Percentiles rank a stretch among this genome's conserved stretches.
Conservation (phyloP, 2,329 filamentous ascomycete genomes). For the Ophiostoma himal-ulmi region DNA sequence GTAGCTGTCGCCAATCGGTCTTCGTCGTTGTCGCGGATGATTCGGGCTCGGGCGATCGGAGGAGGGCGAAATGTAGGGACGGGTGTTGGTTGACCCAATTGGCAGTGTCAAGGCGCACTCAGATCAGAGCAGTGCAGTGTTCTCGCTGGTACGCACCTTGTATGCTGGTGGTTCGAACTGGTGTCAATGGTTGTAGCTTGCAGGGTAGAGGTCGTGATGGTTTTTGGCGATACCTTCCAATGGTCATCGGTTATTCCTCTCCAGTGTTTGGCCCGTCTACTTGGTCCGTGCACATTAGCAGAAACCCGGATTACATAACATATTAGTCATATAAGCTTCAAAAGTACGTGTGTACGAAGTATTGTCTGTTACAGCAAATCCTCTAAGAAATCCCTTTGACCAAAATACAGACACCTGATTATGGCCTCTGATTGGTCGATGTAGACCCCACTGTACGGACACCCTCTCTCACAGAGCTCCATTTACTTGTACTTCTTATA, state of each 20-base stretch:
- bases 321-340: background rate
- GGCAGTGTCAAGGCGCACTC: background rate
- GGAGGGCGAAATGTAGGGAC: background rate
- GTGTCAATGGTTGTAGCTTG: slow-evolving; percentile 14
- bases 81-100: background rate
- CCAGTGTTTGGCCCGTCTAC: slow-evolving; percentile 23
- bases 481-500: background rate
- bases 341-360: no score
- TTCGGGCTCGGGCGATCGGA: background rate
- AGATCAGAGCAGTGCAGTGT: background rate
- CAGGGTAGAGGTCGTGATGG: slow-evolving; percentile 16
- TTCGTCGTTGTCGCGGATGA: background rate
- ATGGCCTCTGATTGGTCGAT: no score
- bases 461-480: no score
- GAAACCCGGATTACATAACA: slow-evolving; percentile 8
- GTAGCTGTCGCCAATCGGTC: background rate
- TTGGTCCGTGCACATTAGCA: slow-evolving; percentile 21
- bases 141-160: slow-evolving; percentile 16
- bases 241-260: slow-evolving; percentile 26
- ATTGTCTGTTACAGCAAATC: no score
- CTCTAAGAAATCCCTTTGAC: no score
- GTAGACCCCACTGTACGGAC: no score
- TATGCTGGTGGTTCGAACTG: slow-evolving; percentile 22
- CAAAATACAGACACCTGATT: no score
- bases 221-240: slow-evolving; percentile 14